Evolutionary conservation across 1,284 basidiomycete genomes (phyloP).

Genomic region (Moniliella sp.): DNA sequence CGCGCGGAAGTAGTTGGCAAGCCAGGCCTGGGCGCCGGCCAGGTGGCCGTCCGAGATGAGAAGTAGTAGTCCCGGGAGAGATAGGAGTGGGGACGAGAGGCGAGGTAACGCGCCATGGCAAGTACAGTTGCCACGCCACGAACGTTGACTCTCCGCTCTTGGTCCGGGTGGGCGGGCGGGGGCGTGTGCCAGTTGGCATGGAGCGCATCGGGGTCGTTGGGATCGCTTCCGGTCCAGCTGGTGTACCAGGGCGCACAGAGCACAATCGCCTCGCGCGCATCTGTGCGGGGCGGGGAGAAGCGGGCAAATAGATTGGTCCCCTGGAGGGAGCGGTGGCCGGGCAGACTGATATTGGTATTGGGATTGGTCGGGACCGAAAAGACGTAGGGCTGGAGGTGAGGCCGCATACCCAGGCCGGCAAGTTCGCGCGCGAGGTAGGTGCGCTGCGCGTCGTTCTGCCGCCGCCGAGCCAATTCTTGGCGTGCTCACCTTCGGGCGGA

Average conservation of each 20-base stretch:
- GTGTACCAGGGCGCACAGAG: slow-evolving; percentile 72
- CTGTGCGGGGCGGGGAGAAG: slow-evolving; percentile 57
- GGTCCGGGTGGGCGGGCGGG: too few relatives aligned
- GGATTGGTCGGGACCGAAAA: slow-evolving; percentile 1
- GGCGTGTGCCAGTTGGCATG: slow-evolving; percentile 19
- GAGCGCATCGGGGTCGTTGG: background rate
- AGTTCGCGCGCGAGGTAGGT: slow-evolving; percentile 12
- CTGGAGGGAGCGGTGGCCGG: background rate
- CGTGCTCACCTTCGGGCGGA: background rate
- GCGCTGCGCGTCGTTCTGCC: background rate
- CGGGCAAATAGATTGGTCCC: slow-evolving; percentile 67
- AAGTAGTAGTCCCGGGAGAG: slow-evolving; percentile 47
- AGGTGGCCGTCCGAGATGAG: slow-evolving; percentile 69
- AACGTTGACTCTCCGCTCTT: slow-evolving; percentile 53
- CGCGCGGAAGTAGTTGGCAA: slow-evolving; percentile 56
- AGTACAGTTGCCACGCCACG: slow-evolving; percentile 66
- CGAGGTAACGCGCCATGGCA: slow-evolving; percentile 58
- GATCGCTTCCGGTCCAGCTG: slow-evolving; percentile 6
- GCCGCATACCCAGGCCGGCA: slow-evolving; percentile 11
- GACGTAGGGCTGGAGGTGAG: slow-evolving; percentile 5
- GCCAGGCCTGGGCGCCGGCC: slow-evolving; percentile 78
- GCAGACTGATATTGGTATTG: background rate
- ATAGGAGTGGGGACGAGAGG: slow-evolving; percentile 14
- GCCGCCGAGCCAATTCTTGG: background rate
- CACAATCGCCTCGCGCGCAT: slow-evolving; percentile 72